These are phyloP conservation scores for Sclerotinia nivalis DNA, from an alignment of 2,329 filamentous ascomycete genomes.

Conservation along the genomic window DNA sequence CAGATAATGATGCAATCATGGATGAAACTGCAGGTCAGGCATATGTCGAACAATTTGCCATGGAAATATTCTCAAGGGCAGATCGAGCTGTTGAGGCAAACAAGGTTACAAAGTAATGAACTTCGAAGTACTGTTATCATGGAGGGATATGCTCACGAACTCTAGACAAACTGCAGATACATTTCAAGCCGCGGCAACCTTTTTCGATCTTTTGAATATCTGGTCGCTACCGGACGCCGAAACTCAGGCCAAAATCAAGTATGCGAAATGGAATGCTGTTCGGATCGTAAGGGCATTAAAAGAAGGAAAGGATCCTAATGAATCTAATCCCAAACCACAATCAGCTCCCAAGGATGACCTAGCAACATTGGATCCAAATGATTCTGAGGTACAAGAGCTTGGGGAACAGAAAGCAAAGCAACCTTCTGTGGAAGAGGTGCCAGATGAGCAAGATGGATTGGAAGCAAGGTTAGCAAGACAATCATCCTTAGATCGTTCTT, in stretches of 20 bases:
- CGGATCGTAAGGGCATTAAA: conserved; percentile 90
- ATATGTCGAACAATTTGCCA: conserved; percentile 90
- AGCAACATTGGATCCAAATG: conserved; percentile 58
- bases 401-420: conserved; percentile 43
- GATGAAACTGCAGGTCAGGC: conserved; percentile 87
- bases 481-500: conserved; percentile 51
- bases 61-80: conserved; percentile 82
- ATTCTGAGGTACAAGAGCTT: conserved; percentile 64
- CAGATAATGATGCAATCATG: conserved; percentile 76
- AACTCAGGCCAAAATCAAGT: conserved; percentile 84
- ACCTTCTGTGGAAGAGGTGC: conserved; percentile 55
- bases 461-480: conserved; percentile 47
- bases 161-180: conserved; percentile 79
- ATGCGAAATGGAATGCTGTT: conserved; percentile 91
- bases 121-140: not conserved
- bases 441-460: conserved; percentile 56
- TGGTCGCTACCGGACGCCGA: conserved; percentile 79
- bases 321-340: conserved; percentile 74
- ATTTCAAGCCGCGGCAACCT: conserved; percentile 88
- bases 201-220: conserved; percentile 83
- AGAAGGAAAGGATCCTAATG: conserved; percentile 88
- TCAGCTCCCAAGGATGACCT: conserved; percentile 48
- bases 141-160: not conserved
- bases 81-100: conserved; percentile 80
- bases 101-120: conserved; percentile 78